Percentiles rank a stretch among this genome's conserved stretches.
These are phyloP conservation scores for Phytophthora parvispora DNA, from an alignment of 352 stramenopile genomes.

Conservation along the genomic window DNA sequence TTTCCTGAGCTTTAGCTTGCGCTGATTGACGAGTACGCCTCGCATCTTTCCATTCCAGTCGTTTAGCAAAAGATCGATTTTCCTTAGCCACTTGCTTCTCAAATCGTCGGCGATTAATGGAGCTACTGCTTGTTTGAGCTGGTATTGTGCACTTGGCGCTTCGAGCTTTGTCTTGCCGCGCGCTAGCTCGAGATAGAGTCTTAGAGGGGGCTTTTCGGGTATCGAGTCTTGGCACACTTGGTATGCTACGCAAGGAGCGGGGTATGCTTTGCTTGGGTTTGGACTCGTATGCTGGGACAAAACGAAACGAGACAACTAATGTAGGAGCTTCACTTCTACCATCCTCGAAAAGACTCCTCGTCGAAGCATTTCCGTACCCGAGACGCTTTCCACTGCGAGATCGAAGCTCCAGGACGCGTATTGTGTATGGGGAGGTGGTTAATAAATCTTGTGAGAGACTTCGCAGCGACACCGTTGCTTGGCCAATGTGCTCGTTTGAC, in stretches of 20 bases:
- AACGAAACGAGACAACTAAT: slow-evolving; percentile 54
- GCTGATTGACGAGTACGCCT: slow-evolving; percentile 38
- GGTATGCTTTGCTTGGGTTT: slow-evolving; percentile 10
- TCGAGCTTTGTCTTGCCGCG: slow-evolving; percentile 12
- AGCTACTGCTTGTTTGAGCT: slow-evolving; percentile 62
- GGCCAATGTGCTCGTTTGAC: slow-evolving; percentile 62
- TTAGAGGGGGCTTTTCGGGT: slow-evolving; percentile 12
- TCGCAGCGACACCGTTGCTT: slow-evolving; percentile 54
- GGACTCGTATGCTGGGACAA: slow-evolving; percentile 47
- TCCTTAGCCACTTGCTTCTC: slow-evolving; percentile 66
- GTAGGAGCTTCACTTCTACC: slow-evolving; percentile 19
- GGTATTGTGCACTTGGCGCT: slow-evolving; percentile 13
- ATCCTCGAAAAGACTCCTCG: slow-evolving; percentile 24
- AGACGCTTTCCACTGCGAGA: slow-evolving; percentile 49
- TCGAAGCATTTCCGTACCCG: slow-evolving; percentile 17
- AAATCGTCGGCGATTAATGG: slow-evolving; percentile 64
- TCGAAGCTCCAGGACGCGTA: slow-evolving; percentile 43
- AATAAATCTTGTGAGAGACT: slow-evolving; percentile 48
- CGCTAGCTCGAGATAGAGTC: slow-evolving; percentile 9
- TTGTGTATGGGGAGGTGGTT: slow-evolving; percentile 26
- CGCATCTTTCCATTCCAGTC: slow-evolving; percentile 47
- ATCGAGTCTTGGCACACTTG: slow-evolving; percentile 10
- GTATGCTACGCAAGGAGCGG: slow-evolving; percentile 5
- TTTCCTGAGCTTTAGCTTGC: slow-evolving; percentile 54
- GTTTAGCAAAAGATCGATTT: slow-evolving; percentile 69